Percentiles rank a stretch among this genome's conserved stretches.
phyloP scores from a whole-genome alignment of 768 basidiomycete species.

The Russula compacta region DNA sequence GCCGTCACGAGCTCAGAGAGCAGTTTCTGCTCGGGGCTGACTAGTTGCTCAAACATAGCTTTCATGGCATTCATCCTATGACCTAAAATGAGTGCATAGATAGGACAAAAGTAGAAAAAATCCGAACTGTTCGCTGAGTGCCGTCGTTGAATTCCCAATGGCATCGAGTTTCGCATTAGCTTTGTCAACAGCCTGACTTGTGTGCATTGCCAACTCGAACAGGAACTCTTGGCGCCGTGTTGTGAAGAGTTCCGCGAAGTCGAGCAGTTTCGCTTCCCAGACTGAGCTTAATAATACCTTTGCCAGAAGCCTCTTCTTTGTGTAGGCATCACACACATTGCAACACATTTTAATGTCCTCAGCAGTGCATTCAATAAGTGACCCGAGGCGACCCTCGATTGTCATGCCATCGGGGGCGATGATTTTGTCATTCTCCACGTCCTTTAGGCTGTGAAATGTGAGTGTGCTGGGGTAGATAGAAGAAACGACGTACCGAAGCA shows the following conservation, averaged over 20 bases:
- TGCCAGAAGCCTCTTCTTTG: constrained; percentile 25
- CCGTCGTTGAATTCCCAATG: constrained; percentile 2
- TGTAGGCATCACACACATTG: constrained; percentile 28
- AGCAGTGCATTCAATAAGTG: constrained; percentile 23
- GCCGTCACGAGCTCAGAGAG: constrained; percentile 7
- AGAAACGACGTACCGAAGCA: not conserved
- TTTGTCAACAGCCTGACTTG: constrained; percentile 10
- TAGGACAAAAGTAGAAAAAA: not conserved
- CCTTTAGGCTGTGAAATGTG: constrained; percentile 22
- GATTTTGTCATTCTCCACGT: constrained; percentile 25
- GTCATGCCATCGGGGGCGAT: constrained; percentile 27
- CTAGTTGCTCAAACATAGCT: constrained; percentile 12
- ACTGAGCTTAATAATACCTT: constrained; percentile 23
- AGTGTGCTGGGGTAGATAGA: not conserved
- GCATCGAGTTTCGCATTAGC: constrained; percentile 11
- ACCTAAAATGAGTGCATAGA: not conserved
- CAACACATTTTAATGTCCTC: constrained; percentile 28
- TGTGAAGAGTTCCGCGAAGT: constrained; percentile 22
- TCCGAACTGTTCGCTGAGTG: constrained; percentile 18
- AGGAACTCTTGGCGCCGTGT: constrained; percentile 23
- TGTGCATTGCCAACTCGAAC: constrained; percentile 26
- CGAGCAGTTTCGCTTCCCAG: constrained; percentile 25
- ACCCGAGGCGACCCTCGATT: constrained; percentile 29
- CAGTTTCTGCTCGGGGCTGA: constrained; percentile 14
- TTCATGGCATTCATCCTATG: constrained; percentile 17